phyloP scores from a whole-genome alignment of 2,329 filamentous ascomycete species.

The Aspergillus fischeri region DNA sequence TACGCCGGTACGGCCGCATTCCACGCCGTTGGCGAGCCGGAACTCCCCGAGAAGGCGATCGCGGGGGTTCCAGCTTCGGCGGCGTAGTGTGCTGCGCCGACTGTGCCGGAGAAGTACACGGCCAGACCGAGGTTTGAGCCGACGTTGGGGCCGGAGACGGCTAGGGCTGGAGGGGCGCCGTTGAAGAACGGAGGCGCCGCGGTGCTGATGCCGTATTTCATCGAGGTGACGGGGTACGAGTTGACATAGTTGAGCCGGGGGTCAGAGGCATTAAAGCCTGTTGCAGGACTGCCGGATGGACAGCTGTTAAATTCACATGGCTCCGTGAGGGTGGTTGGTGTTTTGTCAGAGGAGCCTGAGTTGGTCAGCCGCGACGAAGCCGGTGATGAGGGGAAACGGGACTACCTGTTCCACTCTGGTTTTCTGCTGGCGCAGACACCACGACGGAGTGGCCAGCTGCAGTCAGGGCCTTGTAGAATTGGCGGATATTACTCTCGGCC shows the following conservation, averaged over 20 bases:
- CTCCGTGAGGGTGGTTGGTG: conserved; percentile 46
- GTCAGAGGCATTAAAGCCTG: conserved; percentile 54
- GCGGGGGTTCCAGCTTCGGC: conserved; percentile 56
- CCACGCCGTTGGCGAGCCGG: conserved; percentile 51
- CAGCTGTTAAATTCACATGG: conserved; percentile 63
- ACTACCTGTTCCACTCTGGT: conserved; percentile 60
- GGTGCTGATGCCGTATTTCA: conserved; percentile 59
- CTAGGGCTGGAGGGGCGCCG: conserved; percentile 53
- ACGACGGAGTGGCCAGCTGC: conserved; percentile 57
- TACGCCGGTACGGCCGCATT: conserved; percentile 46
- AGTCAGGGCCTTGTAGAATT: conserved; percentile 54
- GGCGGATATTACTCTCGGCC: conserved; percentile 64
- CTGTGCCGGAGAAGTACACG: conserved; percentile 61
- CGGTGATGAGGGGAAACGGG: not conserved
- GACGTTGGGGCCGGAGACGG: conserved; percentile 62
- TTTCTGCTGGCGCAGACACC: conserved; percentile 63
- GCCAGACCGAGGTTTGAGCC: conserved; percentile 55
- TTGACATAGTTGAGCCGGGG: conserved; percentile 68
- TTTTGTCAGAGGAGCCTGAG: conserved; percentile 50
- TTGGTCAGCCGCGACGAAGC: conserved; percentile 3
- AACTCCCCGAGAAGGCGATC: conserved; percentile 63
- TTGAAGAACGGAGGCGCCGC: conserved; percentile 54
- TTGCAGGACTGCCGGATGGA: conserved; percentile 51
- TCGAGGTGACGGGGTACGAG: conserved; percentile 62
- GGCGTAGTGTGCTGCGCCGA: conserved; percentile 61